These are phyloP conservation scores for Pseudotsuga menziesii DNA, from an alignment of 75 land plant genomes.

Conservation along the genomic window DNA sequence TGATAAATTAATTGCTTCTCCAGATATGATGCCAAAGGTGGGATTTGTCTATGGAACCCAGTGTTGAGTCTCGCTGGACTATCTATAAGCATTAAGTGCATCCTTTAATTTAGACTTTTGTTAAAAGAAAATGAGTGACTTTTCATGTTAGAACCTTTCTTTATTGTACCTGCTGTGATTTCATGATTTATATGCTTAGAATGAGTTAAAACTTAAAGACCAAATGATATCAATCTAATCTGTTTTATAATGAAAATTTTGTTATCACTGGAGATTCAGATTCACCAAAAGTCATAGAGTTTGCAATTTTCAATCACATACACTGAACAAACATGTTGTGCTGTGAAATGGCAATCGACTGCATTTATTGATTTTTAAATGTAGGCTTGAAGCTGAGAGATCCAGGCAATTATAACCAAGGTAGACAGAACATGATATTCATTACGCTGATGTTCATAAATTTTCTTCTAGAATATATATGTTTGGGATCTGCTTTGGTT, in stretches of 20 bases:
- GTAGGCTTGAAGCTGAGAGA: not conserved
- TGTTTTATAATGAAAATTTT: too few relatives aligned
- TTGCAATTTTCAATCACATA: not conserved
- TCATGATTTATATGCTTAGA: too few relatives aligned
- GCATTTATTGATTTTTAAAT: not conserved
- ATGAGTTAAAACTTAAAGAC: too few relatives aligned
- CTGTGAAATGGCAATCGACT: not conserved
- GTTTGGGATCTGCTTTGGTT: not conserved
- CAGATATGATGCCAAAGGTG: slow-evolving; percentile 99
- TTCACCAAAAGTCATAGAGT: not conserved
- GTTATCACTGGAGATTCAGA: too few relatives aligned
- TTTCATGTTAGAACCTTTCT: not conserved
- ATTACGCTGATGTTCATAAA: not conserved
- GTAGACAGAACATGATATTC: not conserved
- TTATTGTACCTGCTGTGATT: not conserved
- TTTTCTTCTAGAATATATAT: not conserved
- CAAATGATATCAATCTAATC: too few relatives aligned
- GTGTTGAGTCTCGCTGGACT: not conserved
- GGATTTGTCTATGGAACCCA: not conserved
- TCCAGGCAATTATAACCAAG: not conserved
- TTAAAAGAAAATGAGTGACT: not conserved
- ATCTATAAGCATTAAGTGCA: not conserved
- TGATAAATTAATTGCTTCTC: slow-evolving; percentile 95
- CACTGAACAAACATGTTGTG: not conserved
- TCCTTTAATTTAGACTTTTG: not conserved